Evolutionary conservation across 306 rosid species (phyloP).

Genomic region (Vicia sativa): DNA sequence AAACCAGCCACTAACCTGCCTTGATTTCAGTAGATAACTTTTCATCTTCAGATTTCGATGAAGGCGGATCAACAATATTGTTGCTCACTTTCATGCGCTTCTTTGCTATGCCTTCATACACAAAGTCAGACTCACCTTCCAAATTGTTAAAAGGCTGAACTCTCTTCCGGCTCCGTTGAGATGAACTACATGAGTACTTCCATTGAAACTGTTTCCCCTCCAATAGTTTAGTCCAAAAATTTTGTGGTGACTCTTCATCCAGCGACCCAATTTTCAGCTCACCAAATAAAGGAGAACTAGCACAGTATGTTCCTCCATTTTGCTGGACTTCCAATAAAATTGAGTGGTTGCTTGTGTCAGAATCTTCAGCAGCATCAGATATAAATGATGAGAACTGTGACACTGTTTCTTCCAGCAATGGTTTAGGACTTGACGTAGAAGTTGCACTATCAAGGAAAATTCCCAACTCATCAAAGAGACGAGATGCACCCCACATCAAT

Average conservation of each 20-base stretch:
- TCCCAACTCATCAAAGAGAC: slow-evolving; percentile 62
- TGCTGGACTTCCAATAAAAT: slow-evolving; percentile 59
- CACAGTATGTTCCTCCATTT: slow-evolving; percentile 58
- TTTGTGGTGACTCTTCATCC: slow-evolving; percentile 55
- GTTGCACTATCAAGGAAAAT: slow-evolving; percentile 53
- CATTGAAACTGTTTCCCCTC: slow-evolving; percentile 70
- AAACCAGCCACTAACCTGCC: slow-evolving; percentile 58
- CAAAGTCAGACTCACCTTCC: slow-evolving; percentile 41
- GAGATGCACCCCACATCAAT: slow-evolving; percentile 82
- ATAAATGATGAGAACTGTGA: slow-evolving; percentile 60
- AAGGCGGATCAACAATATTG: slow-evolving; percentile 42
- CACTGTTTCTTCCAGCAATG: slow-evolving; percentile 50
- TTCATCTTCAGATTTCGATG: slow-evolving; percentile 49
- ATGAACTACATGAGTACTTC: slow-evolving; percentile 60
- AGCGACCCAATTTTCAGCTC: slow-evolving; percentile 47
- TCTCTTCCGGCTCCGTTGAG: slow-evolving; percentile 77
- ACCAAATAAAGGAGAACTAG: slow-evolving; percentile 51
- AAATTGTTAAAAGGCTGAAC: slow-evolving; percentile 48
- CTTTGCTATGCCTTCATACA: slow-evolving; percentile 49
- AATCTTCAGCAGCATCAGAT: slow-evolving; percentile 51
- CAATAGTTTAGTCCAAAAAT: slow-evolving; percentile 73
- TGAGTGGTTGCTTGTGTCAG: slow-evolving; percentile 45
- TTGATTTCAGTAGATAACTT: slow-evolving; percentile 39
- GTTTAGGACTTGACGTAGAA: slow-evolving; percentile 30
- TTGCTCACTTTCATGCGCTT: slow-evolving; percentile 63